phyloP scores from a whole-genome alignment of 495 filamentous ascomycete species.

The Lentithecium fluviatile region DNA sequence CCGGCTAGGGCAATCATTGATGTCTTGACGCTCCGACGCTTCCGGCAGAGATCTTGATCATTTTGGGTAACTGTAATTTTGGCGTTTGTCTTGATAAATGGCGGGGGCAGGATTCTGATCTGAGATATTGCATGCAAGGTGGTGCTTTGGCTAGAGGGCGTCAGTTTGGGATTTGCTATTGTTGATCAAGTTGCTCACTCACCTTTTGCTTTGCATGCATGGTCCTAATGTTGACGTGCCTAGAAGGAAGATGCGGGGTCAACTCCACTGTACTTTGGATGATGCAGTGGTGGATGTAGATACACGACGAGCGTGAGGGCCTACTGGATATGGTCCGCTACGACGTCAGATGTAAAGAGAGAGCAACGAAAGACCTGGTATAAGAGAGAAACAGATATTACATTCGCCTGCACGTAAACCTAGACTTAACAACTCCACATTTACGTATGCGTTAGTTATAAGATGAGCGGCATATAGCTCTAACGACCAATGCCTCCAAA shows the following conservation, averaged over 20 bases:
- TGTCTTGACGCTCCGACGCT: too few species aligned
- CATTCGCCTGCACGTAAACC: constrained; percentile 16
- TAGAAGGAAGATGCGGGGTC: not conserved
- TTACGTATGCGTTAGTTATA: too few species aligned
- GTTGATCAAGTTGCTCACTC: not conserved
- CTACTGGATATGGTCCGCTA: not conserved
- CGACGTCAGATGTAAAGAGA: constrained; percentile 11
- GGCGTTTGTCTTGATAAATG: too few species aligned
- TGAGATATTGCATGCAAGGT: too few species aligned
- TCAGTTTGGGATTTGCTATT: too few species aligned
- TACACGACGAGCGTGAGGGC: not conserved
- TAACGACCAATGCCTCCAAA: not conserved
- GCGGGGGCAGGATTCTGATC: too few species aligned
- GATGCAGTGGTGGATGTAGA: not conserved
- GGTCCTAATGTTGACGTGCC: constrained; percentile 3
- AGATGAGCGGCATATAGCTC: too few species aligned
- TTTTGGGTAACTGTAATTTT: too few species aligned
- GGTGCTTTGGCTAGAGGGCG: too few species aligned
- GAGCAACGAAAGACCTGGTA: not conserved
- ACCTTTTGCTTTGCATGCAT: constrained; percentile 5
- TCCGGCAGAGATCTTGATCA: too few species aligned
- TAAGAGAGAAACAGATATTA: constrained; percentile 14
- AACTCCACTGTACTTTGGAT: not conserved
- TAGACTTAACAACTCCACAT: not conserved
- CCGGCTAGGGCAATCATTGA: too few species aligned